phyloP scores from a whole-genome alignment of 768 basidiomycete species.

The Mycena amicta region DNA sequence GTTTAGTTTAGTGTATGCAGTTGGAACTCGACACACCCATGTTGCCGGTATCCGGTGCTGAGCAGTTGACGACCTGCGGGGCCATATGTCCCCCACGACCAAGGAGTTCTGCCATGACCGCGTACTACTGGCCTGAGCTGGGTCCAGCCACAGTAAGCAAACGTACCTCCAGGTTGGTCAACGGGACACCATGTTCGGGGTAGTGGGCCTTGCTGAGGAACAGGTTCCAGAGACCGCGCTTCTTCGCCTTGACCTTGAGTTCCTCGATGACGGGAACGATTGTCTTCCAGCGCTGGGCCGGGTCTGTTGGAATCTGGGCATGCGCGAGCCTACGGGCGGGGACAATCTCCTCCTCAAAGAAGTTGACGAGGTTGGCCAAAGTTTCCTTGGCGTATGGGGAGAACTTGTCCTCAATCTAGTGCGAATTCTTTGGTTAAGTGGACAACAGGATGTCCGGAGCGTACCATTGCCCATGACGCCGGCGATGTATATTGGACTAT shows the following conservation, averaged over 20 bases:
- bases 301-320: conserved; percentile 79
- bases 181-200: conserved; percentile 83
- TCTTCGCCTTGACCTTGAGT: conserved; percentile 86
- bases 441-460: conserved; percentile 21
- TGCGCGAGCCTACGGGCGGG: conserved; percentile 80
- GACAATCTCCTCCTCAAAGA: conserved; percentile 89
- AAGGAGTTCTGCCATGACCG: conserved; percentile 95
- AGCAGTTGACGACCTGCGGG: conserved; percentile 89
- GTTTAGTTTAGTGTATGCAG: conserved; percentile 3
- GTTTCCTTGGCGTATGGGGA: conserved; percentile 87
- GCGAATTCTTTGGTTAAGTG: background rate
- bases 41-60: conserved; percentile 97
- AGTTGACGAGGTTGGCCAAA: conserved; percentile 78
- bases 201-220: conserved; percentile 96
- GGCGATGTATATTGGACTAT: conserved; percentile 78
- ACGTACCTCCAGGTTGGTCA: conserved; percentile 89
- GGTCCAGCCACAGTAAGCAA: background rate
- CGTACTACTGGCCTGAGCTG: conserved; percentile 61
- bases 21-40: conserved; percentile 66
- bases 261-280: conserved; percentile 80
- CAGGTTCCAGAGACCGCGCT: conserved; percentile 93
- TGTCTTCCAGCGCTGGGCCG: conserved; percentile 78
- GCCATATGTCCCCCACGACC: conserved; percentile 83
- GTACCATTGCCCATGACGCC: conserved; percentile 86
- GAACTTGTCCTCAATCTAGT: conserved; percentile 95